Percentiles rank a stretch among this genome's conserved stretches.
Evolutionary conservation across 371 early-diverging fungal genomes (phyloP).

Genomic region (Smittium culicis): DNA sequence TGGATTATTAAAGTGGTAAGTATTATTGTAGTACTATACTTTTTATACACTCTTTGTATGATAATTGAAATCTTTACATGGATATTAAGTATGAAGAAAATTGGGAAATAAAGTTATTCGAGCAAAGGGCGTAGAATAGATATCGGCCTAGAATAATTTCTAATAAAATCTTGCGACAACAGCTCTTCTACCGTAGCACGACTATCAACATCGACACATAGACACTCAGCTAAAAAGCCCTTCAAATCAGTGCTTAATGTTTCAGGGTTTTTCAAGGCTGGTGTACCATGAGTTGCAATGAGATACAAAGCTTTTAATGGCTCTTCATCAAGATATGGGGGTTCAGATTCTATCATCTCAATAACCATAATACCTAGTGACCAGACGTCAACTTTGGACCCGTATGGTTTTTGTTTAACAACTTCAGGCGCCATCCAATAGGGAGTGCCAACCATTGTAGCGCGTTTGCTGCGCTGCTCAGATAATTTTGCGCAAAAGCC

Average conservation of each 20-base stretch:
- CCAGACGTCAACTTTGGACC: conserved; percentile 85
- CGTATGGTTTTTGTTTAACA: conserved; percentile 81
- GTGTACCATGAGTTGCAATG: conserved; percentile 95
- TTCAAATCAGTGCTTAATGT: conserved; percentile 66
- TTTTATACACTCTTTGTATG: no score
- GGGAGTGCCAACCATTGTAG: conserved; percentile 94
- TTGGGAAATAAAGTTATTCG: no score
- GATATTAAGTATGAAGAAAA: no score
- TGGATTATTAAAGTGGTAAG: no score
- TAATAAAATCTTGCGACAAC: conserved; percentile 58
- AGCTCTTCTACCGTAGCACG: conserved; percentile 77
- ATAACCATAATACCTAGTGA: conserved; percentile 90
- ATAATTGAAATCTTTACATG: no score
- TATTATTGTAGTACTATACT: no score
- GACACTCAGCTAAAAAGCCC: conserved; percentile 70
- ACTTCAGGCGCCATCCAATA: conserved; percentile 93
- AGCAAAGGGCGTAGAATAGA: conserved; percentile 19
- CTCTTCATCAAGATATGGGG: conserved; percentile 92
- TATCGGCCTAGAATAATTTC: conserved; percentile 30
- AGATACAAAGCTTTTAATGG: conserved; percentile 87
- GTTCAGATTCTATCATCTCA: conserved; percentile 95
- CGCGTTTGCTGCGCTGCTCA: conserved; percentile 69
- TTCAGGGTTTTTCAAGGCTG: conserved; percentile 77
- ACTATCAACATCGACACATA: conserved; percentile 78
- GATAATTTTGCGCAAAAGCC: conserved; percentile 91